Evolutionary conservation across 2,329 filamentous ascomycete genomes (phyloP), one percentile per base, ranked within the genome.

Genomic region (Colletotrichum sp.): DNA sequence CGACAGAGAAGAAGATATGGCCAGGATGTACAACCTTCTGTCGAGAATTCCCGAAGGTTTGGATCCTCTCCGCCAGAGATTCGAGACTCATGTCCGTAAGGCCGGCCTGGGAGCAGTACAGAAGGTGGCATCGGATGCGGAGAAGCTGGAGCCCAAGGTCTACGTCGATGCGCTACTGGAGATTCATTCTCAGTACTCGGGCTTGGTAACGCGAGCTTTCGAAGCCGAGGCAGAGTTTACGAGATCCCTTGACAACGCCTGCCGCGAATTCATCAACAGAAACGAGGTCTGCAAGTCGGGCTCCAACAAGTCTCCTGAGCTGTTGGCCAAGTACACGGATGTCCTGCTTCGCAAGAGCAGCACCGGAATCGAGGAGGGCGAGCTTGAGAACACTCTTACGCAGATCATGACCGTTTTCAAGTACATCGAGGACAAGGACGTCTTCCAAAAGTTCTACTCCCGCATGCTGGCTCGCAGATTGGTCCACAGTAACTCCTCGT

Each of bases 321-420:
- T 99, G 52, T 89, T 99, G 49, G 96, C 97, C 83, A 98, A 98
- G 86, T 99, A 99, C 84, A 95, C 96, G 36, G 97, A 99, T 84
- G 93, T 96, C 12, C 88, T 99, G 36, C 89, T 99, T 68, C 96
- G 97, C 85, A 98, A 98, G 89, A 96, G 95, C 79, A 95, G 94
- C 34, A 98, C 96, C 80, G 95, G 96, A 80, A 95, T 96, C 16
- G 97, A 99, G 83, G 97, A 99, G 83, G 94, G 95, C 36, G 96
- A 99, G 82, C 90, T 99, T 81, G 97, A 99, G 86, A 93, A 94
- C 79, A 94, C 95, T 36, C 88, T 99, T 34, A 93, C 92, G 24
- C 95, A 98, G 84, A 97, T 99, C 81, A 99, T 99, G 97, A 98
- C 96, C 2, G 95, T 99, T 71, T 99, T 99, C 92, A 99, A 99